Percentiles rank a stretch among this genome's conserved stretches.
These are phyloP conservation scores for Phytophthora brassicae DNA, from an alignment of 352 stramenopile genomes.

Conservation along the genomic window DNA sequence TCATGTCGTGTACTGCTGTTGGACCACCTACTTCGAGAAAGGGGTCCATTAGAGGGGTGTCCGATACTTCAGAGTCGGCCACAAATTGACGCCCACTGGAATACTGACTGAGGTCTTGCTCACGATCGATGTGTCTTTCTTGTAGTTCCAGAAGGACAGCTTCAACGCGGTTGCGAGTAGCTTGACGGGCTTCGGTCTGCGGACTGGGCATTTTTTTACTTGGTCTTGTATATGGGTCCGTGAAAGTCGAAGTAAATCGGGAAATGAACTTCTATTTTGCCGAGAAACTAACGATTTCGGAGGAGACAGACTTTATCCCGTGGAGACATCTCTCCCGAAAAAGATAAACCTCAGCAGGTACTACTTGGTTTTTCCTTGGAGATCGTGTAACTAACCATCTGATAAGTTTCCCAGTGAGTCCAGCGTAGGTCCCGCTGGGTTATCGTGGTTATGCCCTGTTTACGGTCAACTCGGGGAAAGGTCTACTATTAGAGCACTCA, in stretches of 20 bases:
- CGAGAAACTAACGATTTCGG: not conserved
- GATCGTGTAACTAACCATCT: not conserved
- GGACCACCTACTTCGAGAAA: not conserved
- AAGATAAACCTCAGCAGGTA: not conserved
- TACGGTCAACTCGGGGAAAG: no score
- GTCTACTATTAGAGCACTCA: no score
- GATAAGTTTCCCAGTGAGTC: not conserved
- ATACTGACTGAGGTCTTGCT: not conserved
- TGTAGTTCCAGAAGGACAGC: not conserved
- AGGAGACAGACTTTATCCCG: not conserved
- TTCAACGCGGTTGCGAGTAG: not conserved
- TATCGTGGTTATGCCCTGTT: no score
- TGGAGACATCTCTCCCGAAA: not conserved
- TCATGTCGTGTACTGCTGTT: not conserved
- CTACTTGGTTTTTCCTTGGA: not conserved
- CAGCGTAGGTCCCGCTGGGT: no score
- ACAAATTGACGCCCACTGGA: not conserved
- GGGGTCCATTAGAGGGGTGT: not conserved
- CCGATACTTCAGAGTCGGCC: not conserved
- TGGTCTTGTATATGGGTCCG: not conserved
- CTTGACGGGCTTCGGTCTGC: not conserved
- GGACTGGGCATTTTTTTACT: not conserved
- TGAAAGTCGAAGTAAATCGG: not conserved
- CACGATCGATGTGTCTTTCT: not conserved
- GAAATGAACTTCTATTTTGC: not conserved